Base-by-base conservation (phyloP, 2,329 filamentous ascomycete species). In the Neonectria ditissima region DNA sequence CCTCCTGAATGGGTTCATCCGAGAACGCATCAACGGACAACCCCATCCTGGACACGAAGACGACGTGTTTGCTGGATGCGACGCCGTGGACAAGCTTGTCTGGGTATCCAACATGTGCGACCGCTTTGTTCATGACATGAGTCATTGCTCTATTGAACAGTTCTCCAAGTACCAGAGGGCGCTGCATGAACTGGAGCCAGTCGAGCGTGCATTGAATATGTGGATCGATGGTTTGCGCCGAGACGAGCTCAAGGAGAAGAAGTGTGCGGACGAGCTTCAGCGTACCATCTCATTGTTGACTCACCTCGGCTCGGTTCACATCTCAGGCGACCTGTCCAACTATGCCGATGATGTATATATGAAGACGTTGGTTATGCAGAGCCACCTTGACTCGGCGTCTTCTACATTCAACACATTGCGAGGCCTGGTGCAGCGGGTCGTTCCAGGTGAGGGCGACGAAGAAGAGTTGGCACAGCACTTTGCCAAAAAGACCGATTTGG, bases 221-320 rank as follows among this genome's bases (percentile, higher is more conserved):
- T 97, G 94, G 88, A 92, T 98, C 60, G 94, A 97, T 68, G 89
- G 89, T 6, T 77, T 97, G 58, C 90, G 93, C 67, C 89, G 89
- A 55, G 94, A 97, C 70, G 94, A 97, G 59, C 81, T 98, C 52
- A 94, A 94, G 78, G 92, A 95, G 79, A 89, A 91, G 76, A 91
- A 93, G 72, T 94, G 94, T 74, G 90, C 92, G 0, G 88, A 88
- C 24, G 93, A 97, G 75, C 83, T 98, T 39, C 90, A 95, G 73
- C 89, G 92, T 57, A 95, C 92, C 7, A 92, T 97, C 70, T 92
- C 93, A 56, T 86, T 97, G 57, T 90, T 97, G 84, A 87, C 88
- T n/a, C 94, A 97, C 76, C 86, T 97, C 14, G 91, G 89, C 10
- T 92, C 95, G 74, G 89, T 94, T 22, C 90, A 97, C 74, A 89